Base-by-base conservation (phyloP, 208 protist genomes). In the Crithidia expoeki region DNA sequence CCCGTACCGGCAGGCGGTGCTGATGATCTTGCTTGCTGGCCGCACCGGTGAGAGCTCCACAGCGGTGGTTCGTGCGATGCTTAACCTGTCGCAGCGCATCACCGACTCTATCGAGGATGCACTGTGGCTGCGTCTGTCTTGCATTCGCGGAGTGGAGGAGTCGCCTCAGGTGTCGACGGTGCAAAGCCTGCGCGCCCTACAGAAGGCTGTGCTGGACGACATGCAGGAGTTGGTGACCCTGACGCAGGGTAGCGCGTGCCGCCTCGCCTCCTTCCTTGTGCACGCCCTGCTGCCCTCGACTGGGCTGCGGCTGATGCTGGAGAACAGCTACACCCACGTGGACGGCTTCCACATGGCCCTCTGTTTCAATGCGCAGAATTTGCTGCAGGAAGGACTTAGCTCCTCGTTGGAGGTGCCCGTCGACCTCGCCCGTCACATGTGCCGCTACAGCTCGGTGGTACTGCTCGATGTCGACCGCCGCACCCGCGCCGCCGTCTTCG, bases 321-420 rank as follows among this genome's bases (percentile, higher is more conserved):
- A 90, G 32, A 76, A 81, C 50, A 80, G 71, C 52, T 66, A 44
- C 36, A 89, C 85, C 14, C 81, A 88, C 60, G 72, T 93, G 11
- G 90, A 95, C 68, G 90, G 85, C 33, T 63, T 95, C 34, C 90
- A 95, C 72, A 68, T 93, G 53, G 81, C 81, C 6, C 68, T 95
- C 52, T 93, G 86, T 65, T 92, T 93, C 76, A 83, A 85, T 60
- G 80, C 74, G 23, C 63, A 64, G 30, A 65, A 91, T 52, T 40
- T 86, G 34, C 73, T 91, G 47, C 77, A 77, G 46, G 79, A 76
- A 17, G 56, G 52, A 16, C 44, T 72, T 32, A 68, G 59, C 51
- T 75, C 71, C 21, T 47, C 81, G 5, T 68, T 83, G 34, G 85
- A 90, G 82, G 77, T 82, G n/a, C 80, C 82, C 12, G 60, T 94